Evolutionary conservation across 352 stramenopile genomes (phyloP), one percentile per base, ranked within the genome.

Genomic region (Achlya hypogyna): DNA sequence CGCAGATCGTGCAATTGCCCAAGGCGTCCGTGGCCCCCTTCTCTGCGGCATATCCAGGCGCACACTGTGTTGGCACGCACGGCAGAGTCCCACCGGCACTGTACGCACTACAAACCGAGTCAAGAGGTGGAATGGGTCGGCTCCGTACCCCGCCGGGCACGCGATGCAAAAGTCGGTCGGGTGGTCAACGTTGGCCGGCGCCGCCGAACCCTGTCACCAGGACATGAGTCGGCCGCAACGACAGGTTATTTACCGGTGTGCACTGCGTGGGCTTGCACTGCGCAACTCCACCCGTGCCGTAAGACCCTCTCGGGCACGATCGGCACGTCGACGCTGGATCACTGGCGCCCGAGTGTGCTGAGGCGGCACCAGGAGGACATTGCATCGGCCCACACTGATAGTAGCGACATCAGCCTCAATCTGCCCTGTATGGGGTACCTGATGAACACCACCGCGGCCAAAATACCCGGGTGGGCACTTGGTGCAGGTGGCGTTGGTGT

Each of bases 1-100:
- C 70, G 28, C 77, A 84, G 22, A 75, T 51, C 29, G 76, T 68
- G 52, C 77, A 84, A 47, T 81, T 73, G 8, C 68, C 69, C 12
- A 45, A 56, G 1, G 38, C 51, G 5, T 65, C 74, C 10, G 59
- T 69, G 1, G 75, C 71, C 0, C 75, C 75, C 0, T 70, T 34
- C 1, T 72, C 70, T 0, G 77, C 70, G 1, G 77, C 77, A 27
- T 51, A 73, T 28, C 77, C 77, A 5, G 40, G 29, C 22, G 35
- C 16, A 27, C 58, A 65, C 34, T 51, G 32, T 9, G 58, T 65
- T 1, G 58, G 58, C 2, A 71, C 38, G 51, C 77, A 84, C 53
- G 78, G 75, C 20, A 66, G 62, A 23, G 73, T 70, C 6, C 75
- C 75, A 4, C 77, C 77, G 0, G 59, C 29, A 0, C 75, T 78